Evolutionary conservation across 2,329 filamentous ascomycete species (phyloP), one percentile per base, ranked within the genome.

Genomic region (Mycosphaerella arachidis): DNA sequence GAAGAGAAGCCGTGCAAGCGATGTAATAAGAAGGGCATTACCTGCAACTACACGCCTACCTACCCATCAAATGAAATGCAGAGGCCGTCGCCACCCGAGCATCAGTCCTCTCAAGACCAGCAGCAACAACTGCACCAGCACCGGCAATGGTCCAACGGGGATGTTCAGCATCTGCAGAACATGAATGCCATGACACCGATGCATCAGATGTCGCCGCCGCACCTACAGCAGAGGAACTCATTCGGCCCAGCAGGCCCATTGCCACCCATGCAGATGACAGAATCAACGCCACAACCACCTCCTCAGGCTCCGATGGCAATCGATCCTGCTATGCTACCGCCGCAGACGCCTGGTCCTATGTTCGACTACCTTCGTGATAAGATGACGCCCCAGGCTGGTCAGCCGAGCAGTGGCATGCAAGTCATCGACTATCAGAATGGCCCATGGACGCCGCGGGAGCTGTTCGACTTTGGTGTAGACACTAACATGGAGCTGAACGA

Each of bases 1-100:
- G 81, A 83, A 62, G 75, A 78, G 50, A 83, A 83, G 70, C 81
- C 81, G 7, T 83, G 81, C 66, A 78, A 74, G 62, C 73, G 81
- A 50, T 83, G 81, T 68, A 75, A 72, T 45, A 79, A 79, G 65
- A 81, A 79, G 63, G 75, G 76, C 63, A 76, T 82, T 20, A 64
- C 70, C 6, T 83, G 81, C 58, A 72, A 73, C 58, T 73, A 69
- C 56, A 69, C 70, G 8, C 33, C 67, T 12, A 66, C 53, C 56
- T 70, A 66, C 56, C 56, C 59, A 10, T 57, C 65, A 13, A 62
- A 50, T 52, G 63, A 63, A 12, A 63, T 67, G 58, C 61, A 61
- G 37, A 65, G 66, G 53, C 59, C 63, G 13, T 59, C 59, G 16
- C 58, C 61, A 48, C 53, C 63, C 37, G 60, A 68, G 50, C 53